phyloP scores from a whole-genome alignment of 1,139 yeast species.

The Taphrina flavorubra region DNA sequence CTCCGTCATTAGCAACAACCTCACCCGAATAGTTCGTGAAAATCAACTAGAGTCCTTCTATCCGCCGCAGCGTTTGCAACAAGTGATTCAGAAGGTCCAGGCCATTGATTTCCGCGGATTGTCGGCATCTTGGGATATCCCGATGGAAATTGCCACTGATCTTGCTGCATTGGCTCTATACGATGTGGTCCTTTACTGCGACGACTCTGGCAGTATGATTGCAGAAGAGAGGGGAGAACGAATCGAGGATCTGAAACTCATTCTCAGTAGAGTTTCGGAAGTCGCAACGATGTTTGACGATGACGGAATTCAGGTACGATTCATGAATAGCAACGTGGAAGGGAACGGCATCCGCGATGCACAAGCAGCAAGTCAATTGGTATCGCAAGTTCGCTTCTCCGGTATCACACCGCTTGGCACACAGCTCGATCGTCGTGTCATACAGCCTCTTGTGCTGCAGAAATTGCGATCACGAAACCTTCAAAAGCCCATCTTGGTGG shows the following conservation, averaged over 20 bases:
- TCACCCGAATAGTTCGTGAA: slow-evolving; percentile 50
- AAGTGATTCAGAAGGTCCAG: slow-evolving; percentile 47
- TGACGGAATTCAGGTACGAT: slow-evolving; percentile 52
- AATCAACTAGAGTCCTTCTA: slow-evolving; percentile 50
- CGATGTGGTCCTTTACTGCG: slow-evolving; percentile 51
- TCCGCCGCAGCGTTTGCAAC: slow-evolving; percentile 51
- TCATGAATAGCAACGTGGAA: slow-evolving; percentile 50
- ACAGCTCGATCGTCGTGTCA: slow-evolving; percentile 48
- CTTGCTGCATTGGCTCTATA: slow-evolving; percentile 51
- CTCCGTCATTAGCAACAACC: slow-evolving; percentile 45
- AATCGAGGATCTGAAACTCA: slow-evolving; percentile 51
- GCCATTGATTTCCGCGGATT: slow-evolving; percentile 48
- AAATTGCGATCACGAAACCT: slow-evolving; percentile 49
- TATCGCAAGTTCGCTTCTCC: slow-evolving; percentile 49
- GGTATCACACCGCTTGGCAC: slow-evolving; percentile 53
- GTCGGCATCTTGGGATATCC: slow-evolving; percentile 50
- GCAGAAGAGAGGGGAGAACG: slow-evolving; percentile 53
- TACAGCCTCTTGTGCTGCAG: slow-evolving; percentile 50
- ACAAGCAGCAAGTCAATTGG: slow-evolving; percentile 48
- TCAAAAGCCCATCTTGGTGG: slow-evolving; percentile 51
- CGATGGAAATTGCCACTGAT: slow-evolving; percentile 51
- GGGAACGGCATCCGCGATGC: slow-evolving; percentile 50
- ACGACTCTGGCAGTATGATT: slow-evolving; percentile 53
- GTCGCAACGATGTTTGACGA: slow-evolving; percentile 50
- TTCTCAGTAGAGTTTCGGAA: slow-evolving; percentile 50